Base-by-base conservation (phyloP, 192 early-diverging fungal species). In the Backusella mclennaniae region DNA sequence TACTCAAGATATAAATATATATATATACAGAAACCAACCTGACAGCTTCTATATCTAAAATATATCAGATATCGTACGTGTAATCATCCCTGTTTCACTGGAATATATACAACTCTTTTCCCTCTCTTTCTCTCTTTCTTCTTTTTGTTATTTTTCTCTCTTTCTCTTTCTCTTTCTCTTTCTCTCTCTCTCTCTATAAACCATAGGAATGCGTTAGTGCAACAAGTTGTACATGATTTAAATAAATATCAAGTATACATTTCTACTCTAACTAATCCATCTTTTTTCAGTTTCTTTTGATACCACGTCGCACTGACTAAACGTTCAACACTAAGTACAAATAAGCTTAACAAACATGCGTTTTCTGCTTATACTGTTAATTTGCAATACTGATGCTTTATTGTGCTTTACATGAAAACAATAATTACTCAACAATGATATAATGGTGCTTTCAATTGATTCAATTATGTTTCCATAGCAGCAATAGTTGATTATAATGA, bases 221-320 rank as follows among this genome's bases (percentile, higher is more conserved):
- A 39, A 8, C 38, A 39, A 44, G 46, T 49, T 49, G 46, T n/a
- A 49, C 17, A 17, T 49, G 19, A 49, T 49, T 6, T 26, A 29
- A 14, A 63, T 63, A 29, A 12, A 63, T 23, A 63, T 3, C 6
- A 23, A n/a, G 19, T 56, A 14, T 29, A 12, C 12, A 26, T 63
- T 29, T 63, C 15, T 21, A 21, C 19, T 53, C 21, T 53, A 21
- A 53, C 23, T 53, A 53, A 63, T 63, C 8, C 6, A 23, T 56
- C 3, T 56, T 56, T 53, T 44, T 39, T 4, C 56, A 63, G 56
- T 29, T 63, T 63, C 46, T 63, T 29, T 63, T 26, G 23, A 29
- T 63, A 63, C 56, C 56, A 63, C 56, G 56, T 63, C 26, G 56
- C 26, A 63, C 56, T 29, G 56, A 63, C 56, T 63, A 63, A 63